These are phyloP conservation scores for Leccinum disarticulatum DNA, from an alignment of 768 basidiomycete species.

Conservation along the genomic window DNA sequence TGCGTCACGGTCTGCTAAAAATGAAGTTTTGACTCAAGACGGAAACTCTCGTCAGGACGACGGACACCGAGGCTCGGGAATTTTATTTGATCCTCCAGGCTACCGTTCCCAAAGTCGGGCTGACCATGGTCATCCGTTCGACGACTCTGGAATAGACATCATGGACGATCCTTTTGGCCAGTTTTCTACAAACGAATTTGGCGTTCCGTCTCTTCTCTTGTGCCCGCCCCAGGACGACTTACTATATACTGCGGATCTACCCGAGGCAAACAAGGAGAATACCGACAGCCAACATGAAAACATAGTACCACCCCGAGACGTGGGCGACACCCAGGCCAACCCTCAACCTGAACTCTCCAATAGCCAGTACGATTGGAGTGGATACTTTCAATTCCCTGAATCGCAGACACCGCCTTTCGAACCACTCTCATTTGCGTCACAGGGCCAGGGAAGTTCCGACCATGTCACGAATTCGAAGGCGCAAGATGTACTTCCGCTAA, in stretches of 20 bases:
- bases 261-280: constrained; percentile 17
- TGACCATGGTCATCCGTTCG: constrained; percentile 5
- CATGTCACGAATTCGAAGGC: constrained; percentile 2
- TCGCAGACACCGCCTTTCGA: constrained; percentile 23
- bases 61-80: neutral
- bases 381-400: constrained; percentile 23
- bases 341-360: neutral
- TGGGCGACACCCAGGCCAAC: neutral
- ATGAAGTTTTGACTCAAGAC: neutral
- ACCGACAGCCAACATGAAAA: constrained; percentile 10
- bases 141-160: constrained; percentile 18
- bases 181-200: constrained; percentile 7
- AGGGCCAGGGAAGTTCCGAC: constrained; percentile 13
- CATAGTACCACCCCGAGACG: constrained; percentile 5
- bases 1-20: neutral
- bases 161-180: constrained; percentile 8
- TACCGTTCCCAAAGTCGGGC: neutral
- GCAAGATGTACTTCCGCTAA: constrained; percentile 7
- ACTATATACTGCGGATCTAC: neutral
- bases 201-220: constrained; percentile 3
- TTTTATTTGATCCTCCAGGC: neutral
- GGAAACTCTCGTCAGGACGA: neutral
- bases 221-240: constrained; percentile 11
- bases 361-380: constrained; percentile 22
- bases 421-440: constrained; percentile 26